phyloP scores from a whole-genome alignment of 192 early-diverging fungal genomes.

The Rhizophagus clarus region DNA sequence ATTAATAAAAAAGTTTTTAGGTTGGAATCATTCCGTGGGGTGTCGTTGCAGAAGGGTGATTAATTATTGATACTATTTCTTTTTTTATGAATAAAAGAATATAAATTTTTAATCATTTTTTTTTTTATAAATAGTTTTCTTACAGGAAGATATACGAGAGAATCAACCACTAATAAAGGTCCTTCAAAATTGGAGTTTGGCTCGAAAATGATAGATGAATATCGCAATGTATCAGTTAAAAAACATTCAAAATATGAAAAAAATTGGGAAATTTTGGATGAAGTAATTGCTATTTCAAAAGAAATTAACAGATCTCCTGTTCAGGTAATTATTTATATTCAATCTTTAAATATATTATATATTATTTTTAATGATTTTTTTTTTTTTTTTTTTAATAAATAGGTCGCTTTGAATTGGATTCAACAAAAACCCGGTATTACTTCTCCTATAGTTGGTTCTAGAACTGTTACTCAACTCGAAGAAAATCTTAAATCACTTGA shows the following conservation, averaged over 20 bases:
- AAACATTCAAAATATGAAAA: conserved; percentile 19
- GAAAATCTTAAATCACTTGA: conserved; percentile 42
- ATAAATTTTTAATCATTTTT: too few relatives aligned
- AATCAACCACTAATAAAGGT: not conserved
- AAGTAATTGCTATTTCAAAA: conserved; percentile 43
- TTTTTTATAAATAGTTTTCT: not conserved
- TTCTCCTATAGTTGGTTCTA: conserved; percentile 39
- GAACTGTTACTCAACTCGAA: conserved; percentile 39
- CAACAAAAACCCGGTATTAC: conserved; percentile 47
- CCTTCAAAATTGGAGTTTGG: too few relatives aligned
- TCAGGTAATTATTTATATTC: conserved; percentile 29
- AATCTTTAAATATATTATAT: too few relatives aligned
- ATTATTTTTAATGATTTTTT: not conserved
- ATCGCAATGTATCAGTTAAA: too few relatives aligned
- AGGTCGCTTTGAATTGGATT: conserved; percentile 47
- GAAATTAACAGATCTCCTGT: conserved; percentile 43
- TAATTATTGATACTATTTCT: not conserved
- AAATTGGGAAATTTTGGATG: conserved; percentile 50
- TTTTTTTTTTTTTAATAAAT: too few relatives aligned
- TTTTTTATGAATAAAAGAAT: too few relatives aligned
- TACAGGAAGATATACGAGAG: not conserved
- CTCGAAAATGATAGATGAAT: too few relatives aligned
- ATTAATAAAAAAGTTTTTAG: not conserved
- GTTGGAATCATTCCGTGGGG: not conserved
- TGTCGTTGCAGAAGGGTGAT: not conserved